These are phyloP conservation scores for Draba incana DNA, from an alignment of 345 rosid species.

Conservation along the genomic window DNA sequence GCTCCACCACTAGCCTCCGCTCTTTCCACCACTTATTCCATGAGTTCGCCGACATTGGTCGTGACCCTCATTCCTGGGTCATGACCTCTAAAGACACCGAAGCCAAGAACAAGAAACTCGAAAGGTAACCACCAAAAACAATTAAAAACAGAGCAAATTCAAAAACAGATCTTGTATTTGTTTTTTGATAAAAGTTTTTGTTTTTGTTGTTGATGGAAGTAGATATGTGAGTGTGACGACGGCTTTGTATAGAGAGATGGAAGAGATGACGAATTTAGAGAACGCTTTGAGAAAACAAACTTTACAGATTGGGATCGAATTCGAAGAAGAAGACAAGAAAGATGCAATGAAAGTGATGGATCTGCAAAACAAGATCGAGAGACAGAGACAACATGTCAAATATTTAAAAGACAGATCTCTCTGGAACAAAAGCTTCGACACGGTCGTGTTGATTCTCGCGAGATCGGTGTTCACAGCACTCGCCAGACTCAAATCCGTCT, in stretches of 20 bases:
- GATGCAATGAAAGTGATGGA: conserved; percentile 58
- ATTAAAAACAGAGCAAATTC: background rate
- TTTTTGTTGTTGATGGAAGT: conserved; percentile 31
- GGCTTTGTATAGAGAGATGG: conserved; percentile 73
- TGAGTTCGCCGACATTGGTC: conserved; percentile 71
- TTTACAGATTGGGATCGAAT: conserved; percentile 38
- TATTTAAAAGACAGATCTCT: conserved; percentile 76
- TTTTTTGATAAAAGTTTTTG: too few species aligned
- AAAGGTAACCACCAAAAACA: conserved; percentile 44
- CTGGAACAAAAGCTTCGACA: conserved; percentile 84
- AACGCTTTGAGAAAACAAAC: conserved; percentile 52
- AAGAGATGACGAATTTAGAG: conserved; percentile 69
- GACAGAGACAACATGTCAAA: conserved; percentile 83
- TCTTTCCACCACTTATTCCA: conserved; percentile 56
- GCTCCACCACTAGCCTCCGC: conserved; percentile 51
- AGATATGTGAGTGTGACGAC: conserved; percentile 69
- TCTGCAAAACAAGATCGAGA: conserved; percentile 64
- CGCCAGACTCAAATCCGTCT: conserved; percentile 72
- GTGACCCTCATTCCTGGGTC: conserved; percentile 65
- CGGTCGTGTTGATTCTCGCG: conserved; percentile 56
- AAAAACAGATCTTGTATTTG: too few species aligned
- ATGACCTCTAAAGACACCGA: conserved; percentile 69
- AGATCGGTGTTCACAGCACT: conserved; percentile 71
- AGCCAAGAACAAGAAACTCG: conserved; percentile 67
- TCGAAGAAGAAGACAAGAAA: conserved; percentile 38